Evolutionary conservation across 345 rosid genomes (phyloP).

Genomic region (Bruguiera sexangula): DNA sequence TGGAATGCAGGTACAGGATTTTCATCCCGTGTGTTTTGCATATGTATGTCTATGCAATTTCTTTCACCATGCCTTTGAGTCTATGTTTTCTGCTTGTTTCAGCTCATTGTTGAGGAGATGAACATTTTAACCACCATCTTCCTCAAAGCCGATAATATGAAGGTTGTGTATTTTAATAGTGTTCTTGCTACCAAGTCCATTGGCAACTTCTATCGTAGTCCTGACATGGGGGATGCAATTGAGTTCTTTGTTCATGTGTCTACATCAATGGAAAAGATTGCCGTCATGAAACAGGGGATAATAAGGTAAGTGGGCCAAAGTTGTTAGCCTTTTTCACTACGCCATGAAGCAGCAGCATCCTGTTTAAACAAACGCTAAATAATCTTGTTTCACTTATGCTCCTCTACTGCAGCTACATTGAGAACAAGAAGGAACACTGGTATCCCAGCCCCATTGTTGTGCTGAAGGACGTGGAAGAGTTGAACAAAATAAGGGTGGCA

Average conservation of each 20-base stretch:
- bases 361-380: no score
- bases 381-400: no score
- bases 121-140: constrained; percentile 81
- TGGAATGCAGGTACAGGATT: constrained; percentile 56
- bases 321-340: no score
- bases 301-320: constrained; percentile 31
- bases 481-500: constrained; percentile 12
- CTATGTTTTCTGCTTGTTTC: not conserved
- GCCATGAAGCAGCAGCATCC: no score
- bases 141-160: constrained; percentile 72
- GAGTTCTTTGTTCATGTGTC: constrained; percentile 71
- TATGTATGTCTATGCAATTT: no score
- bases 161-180: constrained; percentile 61
- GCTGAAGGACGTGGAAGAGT: constrained; percentile 11
- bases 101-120: constrained; percentile 92
- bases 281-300: constrained; percentile 58
- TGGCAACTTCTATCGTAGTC: constrained; percentile 77
- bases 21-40: not conserved
- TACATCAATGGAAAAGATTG: constrained; percentile 63
- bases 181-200: constrained; percentile 62
- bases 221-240: constrained; percentile 78
- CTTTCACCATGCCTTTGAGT: not conserved
- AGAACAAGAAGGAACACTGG: constrained; percentile 20
- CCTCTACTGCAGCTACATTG: constrained; percentile 34
- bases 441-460: constrained; percentile 11